Base-by-base conservation (phyloP, 345 rosid species). In the Eucalyptus melliodora region DNA sequence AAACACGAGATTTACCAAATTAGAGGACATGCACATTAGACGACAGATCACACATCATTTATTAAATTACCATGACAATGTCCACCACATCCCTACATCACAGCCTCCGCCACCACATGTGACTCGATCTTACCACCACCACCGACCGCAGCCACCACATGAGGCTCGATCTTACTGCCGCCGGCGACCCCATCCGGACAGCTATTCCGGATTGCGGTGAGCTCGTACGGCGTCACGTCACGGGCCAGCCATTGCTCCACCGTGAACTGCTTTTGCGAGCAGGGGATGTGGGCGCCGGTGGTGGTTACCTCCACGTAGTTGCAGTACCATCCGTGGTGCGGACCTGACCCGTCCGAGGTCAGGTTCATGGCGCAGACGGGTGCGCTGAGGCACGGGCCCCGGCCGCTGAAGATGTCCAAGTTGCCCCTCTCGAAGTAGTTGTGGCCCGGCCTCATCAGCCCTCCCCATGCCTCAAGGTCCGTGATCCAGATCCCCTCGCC, bases 231-330 rank as follows among this genome's bases (percentile, higher is more conserved):
- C 31, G 95, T 11, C 67, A 93, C 47, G 77, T 97, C 98, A 1
- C 17, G 27, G 7, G 99, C 98, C 62, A 97, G 94, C 99, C 99
- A 97, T 93, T 97, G 99, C 94, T 97, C 99, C 87, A 97, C 92
- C 40, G 92, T 90, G 87, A 97, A 97, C 92, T 37, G 89, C 93
- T 93, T 90, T 87, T 94, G 95, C 7, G 92, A 27, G 86, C 99
- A 97, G 11, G 90, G 34, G 6, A 87, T 80, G 82, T 97, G 99
- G 85, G 94, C 93, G 31, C 97, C 97, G 1, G 98, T 93, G 21
- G 94, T 50, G 1, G 96, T 93, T 44, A 96, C 95, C 92, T 97
- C 98, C 51, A 97, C 96, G 93, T 97, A 98, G 93, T 97, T 96
- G 86, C 92, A 92, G 93, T 98, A 97, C 99, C 98, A 97, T 3